Percentiles rank a stretch among this genome's conserved stretches.
Conservation (phyloP, 139 green algal genomes). For the Edaphochlamys debaryana region DNA sequence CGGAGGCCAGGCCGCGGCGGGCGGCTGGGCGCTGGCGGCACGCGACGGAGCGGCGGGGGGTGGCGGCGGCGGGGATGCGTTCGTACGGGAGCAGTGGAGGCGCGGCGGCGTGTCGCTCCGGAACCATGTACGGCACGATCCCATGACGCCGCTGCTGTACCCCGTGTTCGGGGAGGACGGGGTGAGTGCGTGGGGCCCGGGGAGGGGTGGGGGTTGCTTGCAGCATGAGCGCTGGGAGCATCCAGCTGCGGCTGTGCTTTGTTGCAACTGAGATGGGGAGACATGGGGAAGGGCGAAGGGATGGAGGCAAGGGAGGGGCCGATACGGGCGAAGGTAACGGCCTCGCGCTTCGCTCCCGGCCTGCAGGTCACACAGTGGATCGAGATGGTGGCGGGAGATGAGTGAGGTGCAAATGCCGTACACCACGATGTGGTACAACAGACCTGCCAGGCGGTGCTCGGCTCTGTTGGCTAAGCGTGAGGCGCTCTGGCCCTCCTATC, state of each 20-base stretch:
- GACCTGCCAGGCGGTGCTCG: too few relatives aligned
- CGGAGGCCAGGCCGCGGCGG: neutral
- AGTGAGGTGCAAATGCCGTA: too few relatives aligned
- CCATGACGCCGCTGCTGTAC: slow-evolving; percentile 10
- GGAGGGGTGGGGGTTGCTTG: too few relatives aligned
- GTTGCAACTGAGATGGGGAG: too few relatives aligned
- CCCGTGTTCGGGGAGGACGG: neutral
- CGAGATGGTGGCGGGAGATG: neutral
- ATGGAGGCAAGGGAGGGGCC: neutral
- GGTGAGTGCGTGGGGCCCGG: neutral
- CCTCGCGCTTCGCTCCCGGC: neutral
- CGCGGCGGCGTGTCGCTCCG: neutral
- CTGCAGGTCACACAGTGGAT: slow-evolving; percentile 4
- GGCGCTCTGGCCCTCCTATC: too few relatives aligned
- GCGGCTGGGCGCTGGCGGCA: neutral
- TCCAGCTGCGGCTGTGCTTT: too few relatives aligned
- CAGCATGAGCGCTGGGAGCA: neutral
- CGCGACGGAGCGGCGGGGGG: neutral
- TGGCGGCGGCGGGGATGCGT: neutral
- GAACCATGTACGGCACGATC: slow-evolving; percentile 6
- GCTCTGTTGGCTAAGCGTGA: too few relatives aligned
- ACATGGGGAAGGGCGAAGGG: too few relatives aligned
- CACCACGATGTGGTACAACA: too few relatives aligned
- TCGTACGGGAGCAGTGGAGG: neutral
- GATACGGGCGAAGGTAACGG: neutral